Conservation (phyloP, 495 filamentous ascomycete species). For the Xylaria flabelliformis region DNA sequence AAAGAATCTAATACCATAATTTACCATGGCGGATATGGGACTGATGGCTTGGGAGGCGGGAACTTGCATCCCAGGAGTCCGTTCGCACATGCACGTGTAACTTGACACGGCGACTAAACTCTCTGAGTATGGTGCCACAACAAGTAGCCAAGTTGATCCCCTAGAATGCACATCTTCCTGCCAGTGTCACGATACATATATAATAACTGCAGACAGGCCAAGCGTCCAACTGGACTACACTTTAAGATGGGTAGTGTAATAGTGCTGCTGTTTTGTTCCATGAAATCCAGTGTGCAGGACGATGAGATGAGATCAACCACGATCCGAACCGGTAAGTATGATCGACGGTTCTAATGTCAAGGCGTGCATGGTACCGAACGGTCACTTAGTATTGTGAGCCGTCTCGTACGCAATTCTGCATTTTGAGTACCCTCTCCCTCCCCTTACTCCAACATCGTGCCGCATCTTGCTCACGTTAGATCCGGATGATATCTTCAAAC, state of each 20-base stretch:
- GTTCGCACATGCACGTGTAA: not conserved
- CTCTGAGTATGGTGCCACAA: no score
- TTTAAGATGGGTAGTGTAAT: no score
- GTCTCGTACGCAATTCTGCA: not conserved
- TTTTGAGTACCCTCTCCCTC: not conserved
- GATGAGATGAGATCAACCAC: conserved; percentile 13
- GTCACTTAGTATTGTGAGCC: not conserved
- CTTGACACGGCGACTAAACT: not conserved
- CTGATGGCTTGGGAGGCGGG: conserved; percentile 8
- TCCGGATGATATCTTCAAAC: not conserved
- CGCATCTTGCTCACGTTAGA: not conserved
- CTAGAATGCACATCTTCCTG: not conserved
- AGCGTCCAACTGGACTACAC: no score
- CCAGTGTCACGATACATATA: no score
- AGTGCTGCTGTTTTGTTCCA: no score
- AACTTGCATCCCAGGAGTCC: conserved; percentile 11
- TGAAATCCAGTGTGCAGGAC: not conserved
- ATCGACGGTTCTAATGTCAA: conserved; percentile 7
- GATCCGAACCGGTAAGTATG: not conserved
- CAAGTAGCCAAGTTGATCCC: not conserved
- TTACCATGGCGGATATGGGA: not conserved
- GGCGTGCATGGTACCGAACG: conserved; percentile 10
- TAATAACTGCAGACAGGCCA: no score
- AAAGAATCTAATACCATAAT: not conserved
- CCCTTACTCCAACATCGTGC: not conserved